Conservation (phyloP, 305 asterid species). For the Fraxinus xanthoxyloides region DNA sequence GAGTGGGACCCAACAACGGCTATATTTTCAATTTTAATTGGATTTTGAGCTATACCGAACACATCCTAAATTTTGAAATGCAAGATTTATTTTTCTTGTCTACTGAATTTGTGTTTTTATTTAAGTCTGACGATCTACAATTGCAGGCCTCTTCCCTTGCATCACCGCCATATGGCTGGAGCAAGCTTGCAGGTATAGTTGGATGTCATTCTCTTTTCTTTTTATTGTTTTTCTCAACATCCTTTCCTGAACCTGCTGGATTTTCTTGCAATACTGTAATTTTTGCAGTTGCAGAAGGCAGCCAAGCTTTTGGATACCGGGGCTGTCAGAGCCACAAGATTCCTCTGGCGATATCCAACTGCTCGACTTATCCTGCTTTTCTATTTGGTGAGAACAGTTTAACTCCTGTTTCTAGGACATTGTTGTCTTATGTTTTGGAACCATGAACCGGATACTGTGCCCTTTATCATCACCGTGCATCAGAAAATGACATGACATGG, state of each 20-base stretch:
- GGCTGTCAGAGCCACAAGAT: slow-evolving; percentile 95
- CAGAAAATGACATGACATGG: neutral
- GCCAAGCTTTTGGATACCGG: slow-evolving; percentile 89
- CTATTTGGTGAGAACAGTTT: slow-evolving; percentile 73
- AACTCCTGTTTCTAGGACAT: slow-evolving; percentile 12
- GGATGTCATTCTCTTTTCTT: neutral
- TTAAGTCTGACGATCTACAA: slow-evolving; percentile 27
- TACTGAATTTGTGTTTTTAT: slow-evolving; percentile 10
- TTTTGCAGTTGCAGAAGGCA: slow-evolving; percentile 88
- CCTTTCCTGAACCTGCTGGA: slow-evolving; percentile 15
- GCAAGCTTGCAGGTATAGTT: slow-evolving; percentile 80
- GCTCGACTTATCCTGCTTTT: slow-evolving; percentile 87
- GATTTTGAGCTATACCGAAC: too few species aligned
- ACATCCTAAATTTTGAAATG: neutral
- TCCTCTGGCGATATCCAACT: slow-evolving; percentile 96
- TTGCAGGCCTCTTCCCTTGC: slow-evolving; percentile 91
- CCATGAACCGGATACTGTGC: neutral
- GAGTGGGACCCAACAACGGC: too few species aligned
- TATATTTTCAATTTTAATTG: too few species aligned
- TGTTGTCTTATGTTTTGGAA: slow-evolving; percentile 4
- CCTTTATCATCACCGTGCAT: slow-evolving; percentile 5
- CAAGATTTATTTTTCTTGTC: neutral
- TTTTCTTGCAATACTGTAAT: slow-evolving; percentile 13
- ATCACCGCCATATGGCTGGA: slow-evolving; percentile 86
- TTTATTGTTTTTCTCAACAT: neutral